Base-by-base conservation (phyloP, 768 basidiomycete genomes). In the Pulveroboletus ravenelii region DNA sequence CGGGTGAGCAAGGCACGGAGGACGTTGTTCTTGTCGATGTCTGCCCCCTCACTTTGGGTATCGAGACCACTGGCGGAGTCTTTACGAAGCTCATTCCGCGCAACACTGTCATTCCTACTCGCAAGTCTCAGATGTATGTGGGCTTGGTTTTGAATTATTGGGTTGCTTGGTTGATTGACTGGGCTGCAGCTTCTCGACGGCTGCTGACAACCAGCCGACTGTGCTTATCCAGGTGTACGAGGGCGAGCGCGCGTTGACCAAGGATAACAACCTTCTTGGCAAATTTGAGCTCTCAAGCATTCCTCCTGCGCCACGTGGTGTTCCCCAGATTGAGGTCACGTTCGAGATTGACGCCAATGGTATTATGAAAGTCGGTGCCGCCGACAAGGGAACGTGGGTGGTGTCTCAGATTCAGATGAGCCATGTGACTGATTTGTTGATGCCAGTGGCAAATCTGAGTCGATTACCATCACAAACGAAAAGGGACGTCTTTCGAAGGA, bases 211-310 rank as follows among this genome's bases (percentile, higher is more conserved):
- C 77, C 88, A 97, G 74, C 91, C 89, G 41, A 93, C 91, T 46
- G 94, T 97, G 61, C 74, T 97, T 42, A 94, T 98, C 72, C 94
- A 98, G 72, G 95, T 98, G 56, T 97, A 77, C 69, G 94, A 97
- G 79, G 94, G 94, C 70, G 94, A 97, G 75, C 93, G 95, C 66
- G 84, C 92, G 41, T 75, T 96, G 63, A 97, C 95, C 58, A 95
- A 95, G 83, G 95, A 97, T 75, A 97, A 96, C 82, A 95, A 96
- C 76, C 85, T 87, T 44, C 87, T 98, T 60, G 94, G 95, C 74
- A 93, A 93, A 70, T 97, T 96, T 70, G 93, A 96, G 72, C 84
- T 97, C 35, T 87, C 82, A 40, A 67, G 89, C 52, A 96, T 98
- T 54, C 93, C 95, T 30, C 93, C 95, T 36, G 89, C 94, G 2